Base-by-base conservation (phyloP, 2,329 filamentous ascomycete genomes). In the Stachybotrys elegans region DNA sequence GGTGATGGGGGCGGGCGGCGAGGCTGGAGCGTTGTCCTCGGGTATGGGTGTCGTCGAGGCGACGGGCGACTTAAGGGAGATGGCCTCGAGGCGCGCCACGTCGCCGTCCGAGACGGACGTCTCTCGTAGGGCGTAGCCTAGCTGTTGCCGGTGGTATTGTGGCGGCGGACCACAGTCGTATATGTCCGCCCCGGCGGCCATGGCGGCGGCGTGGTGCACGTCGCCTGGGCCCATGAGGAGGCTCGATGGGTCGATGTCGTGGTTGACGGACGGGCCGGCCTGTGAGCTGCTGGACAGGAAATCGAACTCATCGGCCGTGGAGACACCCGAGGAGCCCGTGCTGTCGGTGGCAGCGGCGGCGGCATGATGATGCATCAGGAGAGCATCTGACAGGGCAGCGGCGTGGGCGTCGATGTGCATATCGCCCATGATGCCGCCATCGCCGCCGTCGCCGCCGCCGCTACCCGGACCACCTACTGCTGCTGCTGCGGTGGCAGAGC, bases 21-120 rank as follows among this genome's bases (percentile, higher is more conserved):
- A 61, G 37, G 60, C 61, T 46, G 57, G 53, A 40, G 49, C 49
- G 32, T 31, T 32, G 16, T 39, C 50, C 37, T 57, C 56, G 44
- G 62, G 59, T 12, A 46, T 55, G 19, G 65, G 63, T 9, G 64
- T 67, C 45, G 65, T 64, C 22, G 73, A 51, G n/a, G 69, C 69
- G 49, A 75, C n/a, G 19, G 65, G 63, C 8, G 64, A 67, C 45
- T 65, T 64, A 21, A 73, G 51, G n/a, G 69, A 69, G 49, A 75
- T 73, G n/a, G 67, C 67, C 50, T 73, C 69, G 3, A 75, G 61
- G 22, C 65, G 61, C 8, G 71, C 62, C n/a, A 75, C 59, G 51
- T 73, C 71, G 29, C 69, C 68, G 48, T 75, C 70, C 4, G 71
- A 73, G 57, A 74, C 69, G 45, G 68, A 70, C 20, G 57, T 65